phyloP scores from a whole-genome alignment of 2,329 filamentous ascomycete species.

The Xylaria sp. region DNA sequence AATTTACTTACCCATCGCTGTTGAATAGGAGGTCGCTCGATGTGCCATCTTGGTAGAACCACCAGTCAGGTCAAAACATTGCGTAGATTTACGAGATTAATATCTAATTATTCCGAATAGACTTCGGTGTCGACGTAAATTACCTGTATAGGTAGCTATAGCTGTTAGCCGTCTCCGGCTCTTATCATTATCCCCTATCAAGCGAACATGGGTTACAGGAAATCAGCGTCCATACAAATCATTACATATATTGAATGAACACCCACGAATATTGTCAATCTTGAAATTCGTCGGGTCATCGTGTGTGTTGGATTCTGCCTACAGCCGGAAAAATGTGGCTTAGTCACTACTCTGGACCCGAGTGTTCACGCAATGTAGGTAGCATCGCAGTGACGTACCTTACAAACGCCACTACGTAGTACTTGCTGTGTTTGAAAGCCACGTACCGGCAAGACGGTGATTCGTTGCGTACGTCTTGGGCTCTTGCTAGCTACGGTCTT shows the following conservation, averaged over 20 bases:
- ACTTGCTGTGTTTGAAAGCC: not conserved
- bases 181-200: not conserved
- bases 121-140: not conserved
- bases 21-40: constrained; percentile 17
- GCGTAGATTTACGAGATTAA: not conserved
- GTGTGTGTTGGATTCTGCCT: not conserved
- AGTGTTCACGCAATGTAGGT: not conserved
- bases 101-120: not conserved
- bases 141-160: too few species aligned
- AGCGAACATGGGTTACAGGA: not conserved
- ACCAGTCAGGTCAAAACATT: not conserved
- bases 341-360: not conserved
- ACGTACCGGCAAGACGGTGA: not conserved
- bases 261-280: not conserved
- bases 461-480: not conserved
- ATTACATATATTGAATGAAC: constrained; percentile 6
- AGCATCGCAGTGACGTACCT: not conserved
- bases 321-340: not conserved
- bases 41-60: not conserved
- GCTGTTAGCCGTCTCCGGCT: too few species aligned
- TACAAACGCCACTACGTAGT: not conserved
- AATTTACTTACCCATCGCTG: constrained; percentile 20
- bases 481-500: not conserved
- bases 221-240: constrained; percentile 8
- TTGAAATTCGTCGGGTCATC: not conserved